Evolutionary conservation across 352 stramenopile genomes (phyloP).

Genomic region (Globisporangium cylindrosporum): DNA sequence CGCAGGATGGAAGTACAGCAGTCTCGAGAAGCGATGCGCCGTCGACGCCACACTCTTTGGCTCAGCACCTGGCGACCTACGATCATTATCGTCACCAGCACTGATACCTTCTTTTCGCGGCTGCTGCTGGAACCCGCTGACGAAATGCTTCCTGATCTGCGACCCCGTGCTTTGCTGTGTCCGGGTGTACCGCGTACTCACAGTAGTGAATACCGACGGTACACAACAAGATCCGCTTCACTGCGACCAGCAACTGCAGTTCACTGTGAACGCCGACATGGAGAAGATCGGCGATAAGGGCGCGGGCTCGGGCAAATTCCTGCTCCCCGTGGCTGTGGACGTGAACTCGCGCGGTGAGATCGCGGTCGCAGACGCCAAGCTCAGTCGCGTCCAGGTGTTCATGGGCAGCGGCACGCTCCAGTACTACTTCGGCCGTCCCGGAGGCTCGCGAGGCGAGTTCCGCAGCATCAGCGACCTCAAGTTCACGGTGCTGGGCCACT

Average conservation of each 20-base stretch:
- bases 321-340: slow-evolving; percentile 44
- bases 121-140: slow-evolving; percentile 54
- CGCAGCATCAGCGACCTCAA: slow-evolving; percentile 43
- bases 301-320: slow-evolving; percentile 41
- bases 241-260: slow-evolving; percentile 1
- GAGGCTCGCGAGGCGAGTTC: slow-evolving; percentile 46
- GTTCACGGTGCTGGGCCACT: slow-evolving; percentile 45
- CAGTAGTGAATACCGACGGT: too few relatives aligned
- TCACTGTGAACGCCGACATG: slow-evolving; percentile 14
- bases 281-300: slow-evolving; percentile 35
- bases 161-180: slow-evolving; percentile 40
- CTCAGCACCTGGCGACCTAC: background rate
- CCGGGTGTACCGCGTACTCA: slow-evolving; percentile 21
- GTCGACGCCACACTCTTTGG: too few relatives aligned
- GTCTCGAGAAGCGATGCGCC: too few relatives aligned
- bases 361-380: slow-evolving; percentile 50
- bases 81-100: background rate
- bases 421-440: slow-evolving; percentile 44
- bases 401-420: slow-evolving; percentile 42
- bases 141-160: slow-evolving; percentile 44
- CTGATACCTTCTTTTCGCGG: slow-evolving; percentile 25
- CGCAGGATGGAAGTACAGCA: too few relatives aligned
- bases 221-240: too few relatives aligned
- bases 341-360: slow-evolving; percentile 52
- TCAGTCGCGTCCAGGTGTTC: slow-evolving; percentile 59